A percentile compares a stretch with the other conserved stretches of the same genome.
Conservation (phyloP, 2,329 filamentous ascomycete species). For the Neurospora sp. region DNA sequence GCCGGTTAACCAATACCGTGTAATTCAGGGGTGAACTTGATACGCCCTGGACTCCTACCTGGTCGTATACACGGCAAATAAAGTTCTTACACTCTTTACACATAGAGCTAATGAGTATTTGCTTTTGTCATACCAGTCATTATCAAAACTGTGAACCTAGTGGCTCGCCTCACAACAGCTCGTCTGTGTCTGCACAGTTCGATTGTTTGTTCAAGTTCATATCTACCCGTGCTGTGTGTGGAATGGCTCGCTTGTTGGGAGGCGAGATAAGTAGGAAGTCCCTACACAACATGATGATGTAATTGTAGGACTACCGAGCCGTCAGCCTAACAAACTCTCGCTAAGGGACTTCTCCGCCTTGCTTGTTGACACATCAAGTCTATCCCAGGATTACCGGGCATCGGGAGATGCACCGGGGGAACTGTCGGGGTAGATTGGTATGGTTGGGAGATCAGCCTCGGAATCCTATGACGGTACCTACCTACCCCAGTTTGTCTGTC, state of each 20-base stretch:
- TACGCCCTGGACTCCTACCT: neutral
- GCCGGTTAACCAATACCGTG: neutral
- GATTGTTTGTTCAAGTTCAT: neutral
- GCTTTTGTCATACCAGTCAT: neutral
- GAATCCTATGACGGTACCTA: neutral
- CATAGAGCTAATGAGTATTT: neutral
- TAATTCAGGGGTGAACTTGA: neutral
- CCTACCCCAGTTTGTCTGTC: neutral
- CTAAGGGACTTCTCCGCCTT: neutral
- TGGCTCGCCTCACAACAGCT: neutral
- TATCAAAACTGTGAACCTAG: neutral
- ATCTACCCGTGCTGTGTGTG: conserved; percentile 7
- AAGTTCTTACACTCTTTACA: neutral
- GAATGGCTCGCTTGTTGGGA: conserved; percentile 3
- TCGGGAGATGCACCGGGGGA: neutral
- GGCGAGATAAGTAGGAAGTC: neutral
- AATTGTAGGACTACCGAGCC: neutral
- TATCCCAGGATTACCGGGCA: neutral
- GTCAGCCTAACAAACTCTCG: neutral
- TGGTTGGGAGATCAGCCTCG: neutral
- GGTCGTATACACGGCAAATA: neutral
- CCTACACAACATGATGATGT: neutral
- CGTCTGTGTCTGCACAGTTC: neutral
- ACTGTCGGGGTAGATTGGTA: neutral
- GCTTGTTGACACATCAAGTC: neutral